phyloP scores from a whole-genome alignment of 345 rosid species.

The Angophora floribunda region DNA sequence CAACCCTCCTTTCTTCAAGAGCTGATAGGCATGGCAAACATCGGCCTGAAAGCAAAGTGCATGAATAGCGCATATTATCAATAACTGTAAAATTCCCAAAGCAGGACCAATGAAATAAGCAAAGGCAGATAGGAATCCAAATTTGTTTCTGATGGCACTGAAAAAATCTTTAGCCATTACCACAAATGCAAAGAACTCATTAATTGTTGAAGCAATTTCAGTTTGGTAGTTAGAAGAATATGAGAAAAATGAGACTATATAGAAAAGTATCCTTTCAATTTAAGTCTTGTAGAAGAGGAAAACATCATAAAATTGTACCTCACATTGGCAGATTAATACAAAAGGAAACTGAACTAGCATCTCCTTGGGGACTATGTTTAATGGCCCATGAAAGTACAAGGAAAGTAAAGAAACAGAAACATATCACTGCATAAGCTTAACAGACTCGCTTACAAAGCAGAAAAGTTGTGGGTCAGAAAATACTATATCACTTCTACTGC shows the following conservation, averaged over 20 bases:
- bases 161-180: not conserved
- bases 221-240: not conserved
- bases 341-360: not conserved
- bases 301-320: not conserved
- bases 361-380: not conserved
- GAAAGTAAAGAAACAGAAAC: not conserved
- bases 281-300: not conserved
- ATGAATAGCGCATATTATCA: not conserved
- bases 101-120: not conserved
- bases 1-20: conserved; percentile 78
- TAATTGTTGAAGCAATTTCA: not conserved
- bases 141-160: not conserved
- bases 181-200: not conserved
- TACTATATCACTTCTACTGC: not conserved
- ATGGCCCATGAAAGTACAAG: not conserved
- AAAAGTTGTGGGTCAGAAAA: not conserved
- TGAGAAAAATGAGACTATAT: not conserved
- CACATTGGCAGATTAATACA: not conserved
- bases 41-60: conserved; percentile 42
- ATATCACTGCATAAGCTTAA: not conserved
- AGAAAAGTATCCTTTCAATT: not conserved
- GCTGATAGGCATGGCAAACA: conserved; percentile 94
- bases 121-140: not conserved
- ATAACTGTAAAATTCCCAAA: not conserved
- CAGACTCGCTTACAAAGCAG: not conserved